A percentile compares a stretch with the other conserved stretches of the same genome.
These are phyloP conservation scores for Gaertneriomyces sp. DNA, from an alignment of 192 early-diverging fungal genomes.

Conservation along the genomic window DNA sequence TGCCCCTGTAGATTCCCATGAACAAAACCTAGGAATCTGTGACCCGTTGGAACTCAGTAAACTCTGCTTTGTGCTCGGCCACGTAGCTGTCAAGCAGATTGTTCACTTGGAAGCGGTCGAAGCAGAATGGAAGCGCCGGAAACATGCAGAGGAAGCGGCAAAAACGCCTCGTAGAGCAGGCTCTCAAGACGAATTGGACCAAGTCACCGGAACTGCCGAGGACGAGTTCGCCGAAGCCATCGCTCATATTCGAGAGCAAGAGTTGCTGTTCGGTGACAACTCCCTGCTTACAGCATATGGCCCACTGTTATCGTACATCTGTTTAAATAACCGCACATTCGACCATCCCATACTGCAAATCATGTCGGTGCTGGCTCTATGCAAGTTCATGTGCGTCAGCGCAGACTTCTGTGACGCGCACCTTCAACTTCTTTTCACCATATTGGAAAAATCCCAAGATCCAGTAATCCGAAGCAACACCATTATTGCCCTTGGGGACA, in stretches of 20 bases:
- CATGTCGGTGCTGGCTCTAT: slow-evolving; percentile 79
- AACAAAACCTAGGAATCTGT: not conserved
- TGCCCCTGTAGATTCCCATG: slow-evolving; percentile 4
- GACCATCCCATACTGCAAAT: slow-evolving; percentile 84
- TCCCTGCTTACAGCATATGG: slow-evolving; percentile 80
- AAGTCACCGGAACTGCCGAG: slow-evolving; percentile 86
- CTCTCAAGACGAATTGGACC: slow-evolving; percentile 78
- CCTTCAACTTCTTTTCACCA: slow-evolving; percentile 84
- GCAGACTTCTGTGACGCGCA: slow-evolving; percentile 91
- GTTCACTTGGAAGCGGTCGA: slow-evolving; percentile 94
- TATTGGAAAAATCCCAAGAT: slow-evolving; percentile 79
- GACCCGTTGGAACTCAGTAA: slow-evolving; percentile 77
- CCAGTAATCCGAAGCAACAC: slow-evolving; percentile 90
- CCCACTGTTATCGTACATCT: slow-evolving; percentile 77
- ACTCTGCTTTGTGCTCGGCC: slow-evolving; percentile 88
- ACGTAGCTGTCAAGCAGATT: slow-evolving; percentile 94
- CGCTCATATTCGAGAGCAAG: slow-evolving; percentile 80
- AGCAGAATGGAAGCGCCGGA: slow-evolving; percentile 86
- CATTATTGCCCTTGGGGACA: slow-evolving; percentile 96
- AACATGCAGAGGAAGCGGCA: slow-evolving; percentile 29
- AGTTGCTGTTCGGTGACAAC: slow-evolving; percentile 76
- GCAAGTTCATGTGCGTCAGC: slow-evolving; percentile 97
- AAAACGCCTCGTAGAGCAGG: slow-evolving; percentile 24
- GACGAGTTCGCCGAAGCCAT: slow-evolving; percentile 95
- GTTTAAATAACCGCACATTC: slow-evolving; percentile 76